Conservation (phyloP, 2,329 filamentous ascomycete species). For the Neophaeococcomyces mojaviensis region DNA sequence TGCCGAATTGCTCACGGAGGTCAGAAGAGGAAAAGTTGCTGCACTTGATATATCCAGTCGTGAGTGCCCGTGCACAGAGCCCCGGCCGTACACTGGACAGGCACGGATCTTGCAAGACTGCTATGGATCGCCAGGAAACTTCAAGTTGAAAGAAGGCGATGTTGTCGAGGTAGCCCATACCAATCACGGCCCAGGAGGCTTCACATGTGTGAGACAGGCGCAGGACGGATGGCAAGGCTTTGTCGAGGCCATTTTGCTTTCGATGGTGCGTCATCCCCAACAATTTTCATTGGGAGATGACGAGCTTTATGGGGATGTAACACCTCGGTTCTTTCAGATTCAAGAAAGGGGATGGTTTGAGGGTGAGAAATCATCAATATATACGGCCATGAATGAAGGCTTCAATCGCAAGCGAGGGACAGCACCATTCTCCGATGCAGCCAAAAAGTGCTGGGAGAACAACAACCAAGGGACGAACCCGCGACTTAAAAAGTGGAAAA, state of each 20-base stretch:
- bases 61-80: not conserved
- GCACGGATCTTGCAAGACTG: not conserved
- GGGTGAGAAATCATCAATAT: not conserved
- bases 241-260: no score
- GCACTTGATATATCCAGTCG: not conserved
- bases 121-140: not conserved
- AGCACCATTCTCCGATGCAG: not conserved
- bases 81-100: not conserved
- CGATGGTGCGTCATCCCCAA: no score
- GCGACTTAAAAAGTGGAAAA: not conserved
- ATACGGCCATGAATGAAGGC: no score
- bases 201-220: no score
- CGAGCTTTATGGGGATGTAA: no score
- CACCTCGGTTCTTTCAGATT: no score
- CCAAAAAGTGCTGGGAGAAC: conserved; percentile 2
- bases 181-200: no score
- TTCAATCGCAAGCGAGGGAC: no score
- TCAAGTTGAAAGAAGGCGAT: not conserved
- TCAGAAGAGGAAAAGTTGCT: no score
- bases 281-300: no score
- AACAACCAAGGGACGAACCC: not conserved
- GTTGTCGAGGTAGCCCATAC: not conserved
- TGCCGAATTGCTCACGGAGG: not conserved
- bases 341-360: not conserved
- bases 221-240: no score